These are phyloP conservation scores for Hypholoma sublateritium DNA, from an alignment of 768 basidiomycete genomes.

Conservation along the genomic window DNA sequence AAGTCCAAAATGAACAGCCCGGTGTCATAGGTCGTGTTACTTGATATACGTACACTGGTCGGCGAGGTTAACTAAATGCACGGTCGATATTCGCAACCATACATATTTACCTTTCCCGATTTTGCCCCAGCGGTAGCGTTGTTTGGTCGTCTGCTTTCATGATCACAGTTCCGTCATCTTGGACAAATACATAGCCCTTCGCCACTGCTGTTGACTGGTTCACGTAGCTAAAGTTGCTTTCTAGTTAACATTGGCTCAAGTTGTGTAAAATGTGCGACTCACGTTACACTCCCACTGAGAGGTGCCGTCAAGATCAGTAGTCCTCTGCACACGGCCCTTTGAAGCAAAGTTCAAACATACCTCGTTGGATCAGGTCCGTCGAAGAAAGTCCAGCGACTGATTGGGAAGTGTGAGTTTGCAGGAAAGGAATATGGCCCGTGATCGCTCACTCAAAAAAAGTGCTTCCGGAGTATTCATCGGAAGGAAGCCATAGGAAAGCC, in stretches of 20 bases:
- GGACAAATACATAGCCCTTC: conserved; percentile 55
- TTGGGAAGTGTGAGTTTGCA: conserved; percentile 5
- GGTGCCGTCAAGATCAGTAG: conserved; percentile 6
- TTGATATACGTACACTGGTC: conserved; percentile 76
- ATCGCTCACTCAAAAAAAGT: conserved; percentile 67
- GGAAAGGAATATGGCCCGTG: neutral
- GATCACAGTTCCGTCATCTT: conserved; percentile 58
- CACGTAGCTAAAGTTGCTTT: conserved; percentile 43
- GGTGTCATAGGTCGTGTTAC: conserved; percentile 61
- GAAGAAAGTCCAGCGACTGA: conserved; percentile 60
- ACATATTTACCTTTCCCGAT: conserved; percentile 56
- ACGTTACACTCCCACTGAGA: conserved; percentile 71
- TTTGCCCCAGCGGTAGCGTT: conserved; percentile 50
- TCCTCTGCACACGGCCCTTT: conserved; percentile 12
- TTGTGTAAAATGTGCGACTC: conserved; percentile 23
- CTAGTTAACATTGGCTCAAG: neutral
- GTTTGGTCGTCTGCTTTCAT: conserved; percentile 82
- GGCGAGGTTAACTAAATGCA: neutral
- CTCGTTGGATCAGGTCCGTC: conserved; percentile 65
- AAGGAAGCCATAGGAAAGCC: conserved; percentile 61
- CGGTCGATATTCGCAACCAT: neutral
- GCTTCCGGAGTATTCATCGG: conserved; percentile 63
- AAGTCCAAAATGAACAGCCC: conserved; percentile 90
- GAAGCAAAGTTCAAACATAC: conserved; percentile 38
- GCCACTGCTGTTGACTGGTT: conserved; percentile 53